phyloP scores from a whole-genome alignment of 1,284 basidiomycete species.

The Termitomyces sp. region DNA sequence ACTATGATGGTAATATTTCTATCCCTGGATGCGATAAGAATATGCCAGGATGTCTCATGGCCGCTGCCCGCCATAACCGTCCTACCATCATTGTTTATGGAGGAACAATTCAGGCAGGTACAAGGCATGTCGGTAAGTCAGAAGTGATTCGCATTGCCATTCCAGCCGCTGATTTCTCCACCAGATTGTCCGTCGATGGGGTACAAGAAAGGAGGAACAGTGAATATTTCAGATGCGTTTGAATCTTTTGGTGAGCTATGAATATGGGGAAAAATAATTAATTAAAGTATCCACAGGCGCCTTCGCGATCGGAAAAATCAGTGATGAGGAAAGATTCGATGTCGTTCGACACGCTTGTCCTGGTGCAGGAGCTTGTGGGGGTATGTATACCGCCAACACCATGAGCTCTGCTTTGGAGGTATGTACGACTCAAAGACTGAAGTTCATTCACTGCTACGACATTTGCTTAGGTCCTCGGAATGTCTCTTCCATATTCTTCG shows the following conservation, averaged over 20 bases:
- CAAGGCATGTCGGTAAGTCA: conserved; percentile 50
- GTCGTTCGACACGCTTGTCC: conserved; percentile 82
- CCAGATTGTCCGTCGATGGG: conserved; percentile 75
- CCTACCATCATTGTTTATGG: conserved; percentile 86
- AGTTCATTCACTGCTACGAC: not conserved
- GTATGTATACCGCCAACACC: conserved; percentile 88
- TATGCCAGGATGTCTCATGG: conserved; percentile 89
- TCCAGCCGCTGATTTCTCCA: not conserved
- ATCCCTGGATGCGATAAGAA: conserved; percentile 89
- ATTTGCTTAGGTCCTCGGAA: conserved; percentile 53
- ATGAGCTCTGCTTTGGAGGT: conserved; percentile 91
- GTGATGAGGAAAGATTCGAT: conserved; percentile 73
- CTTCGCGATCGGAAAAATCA: conserved; percentile 68
- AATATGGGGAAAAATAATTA: not conserved
- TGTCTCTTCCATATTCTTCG: conserved; percentile 87
- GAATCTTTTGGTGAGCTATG: conserved; percentile 64
- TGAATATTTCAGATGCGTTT: conserved; percentile 81
- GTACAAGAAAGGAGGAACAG: conserved; percentile 71
- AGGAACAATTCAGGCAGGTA: conserved; percentile 77
- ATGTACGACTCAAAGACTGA: not conserved
- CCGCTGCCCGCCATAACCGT: conserved; percentile 78
- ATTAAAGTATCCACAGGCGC: conserved; percentile 43
- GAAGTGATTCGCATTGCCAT: not conserved
- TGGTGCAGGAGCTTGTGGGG: conserved; percentile 73
- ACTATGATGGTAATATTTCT: conserved; percentile 84